These are phyloP conservation scores for Leccinum rimulosum DNA, from an alignment of 768 basidiomycete species.

Conservation along the genomic window DNA sequence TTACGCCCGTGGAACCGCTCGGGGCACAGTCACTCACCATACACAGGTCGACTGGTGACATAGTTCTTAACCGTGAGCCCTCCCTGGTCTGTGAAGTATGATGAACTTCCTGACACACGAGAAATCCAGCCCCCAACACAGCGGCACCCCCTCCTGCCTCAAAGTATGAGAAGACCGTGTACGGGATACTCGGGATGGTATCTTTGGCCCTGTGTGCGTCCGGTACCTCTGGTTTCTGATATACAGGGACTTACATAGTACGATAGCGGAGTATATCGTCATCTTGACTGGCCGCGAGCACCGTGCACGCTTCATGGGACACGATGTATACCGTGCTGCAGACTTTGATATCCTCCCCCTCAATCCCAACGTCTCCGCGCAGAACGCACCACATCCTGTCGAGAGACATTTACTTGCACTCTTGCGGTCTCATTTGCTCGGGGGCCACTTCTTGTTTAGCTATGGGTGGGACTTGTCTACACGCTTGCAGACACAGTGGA, in stretches of 20 bases:
- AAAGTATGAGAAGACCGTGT: slow-evolving; percentile 62
- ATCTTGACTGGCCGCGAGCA: slow-evolving; percentile 81
- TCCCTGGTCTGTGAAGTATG: neutral
- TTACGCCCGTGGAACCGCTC: slow-evolving; percentile 61
- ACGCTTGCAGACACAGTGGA: slow-evolving; percentile 80
- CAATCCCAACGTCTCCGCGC: slow-evolving; percentile 62
- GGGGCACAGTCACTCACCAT: slow-evolving; percentile 69
- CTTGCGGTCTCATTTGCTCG: slow-evolving; percentile 76
- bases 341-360: slow-evolving; percentile 92
- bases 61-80: slow-evolving; percentile 62
- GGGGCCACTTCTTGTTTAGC: slow-evolving; percentile 85
- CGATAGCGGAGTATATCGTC: slow-evolving; percentile 87
- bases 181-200: slow-evolving; percentile 75
- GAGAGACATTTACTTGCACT: slow-evolving; percentile 87
- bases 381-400: slow-evolving; percentile 74
- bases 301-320: slow-evolving; percentile 74
- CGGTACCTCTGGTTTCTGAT: neutral
- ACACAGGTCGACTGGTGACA: slow-evolving; percentile 71
- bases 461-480: slow-evolving; percentile 90
- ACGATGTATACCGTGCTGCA: slow-evolving; percentile 85
- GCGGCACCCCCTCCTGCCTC: slow-evolving; percentile 52
- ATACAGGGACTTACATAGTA: neutral
- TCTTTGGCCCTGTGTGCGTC: slow-evolving; percentile 71
- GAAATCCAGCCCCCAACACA: slow-evolving; percentile 48
- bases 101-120: neutral